Evolutionary conservation across 495 filamentous ascomycete species (phyloP).

Genomic region (Penicillium angulare): DNA sequence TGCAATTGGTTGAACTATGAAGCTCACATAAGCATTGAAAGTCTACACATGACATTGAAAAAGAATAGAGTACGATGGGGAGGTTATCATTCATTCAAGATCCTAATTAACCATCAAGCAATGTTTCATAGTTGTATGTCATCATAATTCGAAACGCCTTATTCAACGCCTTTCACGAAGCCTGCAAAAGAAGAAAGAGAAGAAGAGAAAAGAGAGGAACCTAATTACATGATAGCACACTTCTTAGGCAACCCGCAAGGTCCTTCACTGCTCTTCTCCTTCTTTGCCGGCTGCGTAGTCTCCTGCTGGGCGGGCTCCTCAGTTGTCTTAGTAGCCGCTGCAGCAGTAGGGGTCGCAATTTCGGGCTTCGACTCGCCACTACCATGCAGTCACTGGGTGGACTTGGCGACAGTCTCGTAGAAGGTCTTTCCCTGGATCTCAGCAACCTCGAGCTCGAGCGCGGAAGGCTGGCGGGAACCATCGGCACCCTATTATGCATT

Average conservation of each 20-base stretch:
- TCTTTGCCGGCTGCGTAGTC: constrained; percentile 21
- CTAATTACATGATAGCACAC: constrained; percentile 56
- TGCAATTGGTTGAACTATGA: no score
- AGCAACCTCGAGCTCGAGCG: constrained; percentile 74
- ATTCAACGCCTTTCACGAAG: constrained; percentile 18
- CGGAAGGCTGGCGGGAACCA: constrained; percentile 77
- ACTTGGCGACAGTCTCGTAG: constrained; percentile 74
- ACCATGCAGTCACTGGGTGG: constrained; percentile 84
- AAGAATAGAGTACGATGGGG: no score
- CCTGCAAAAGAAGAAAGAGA: constrained; percentile 5
- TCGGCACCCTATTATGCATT: constrained; percentile 49
- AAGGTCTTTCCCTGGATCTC: constrained; percentile 81
- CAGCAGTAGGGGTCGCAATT: constrained; percentile 26
- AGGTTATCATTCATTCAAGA: no score
- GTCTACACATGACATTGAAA: no score
- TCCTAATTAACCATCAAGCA: no score
- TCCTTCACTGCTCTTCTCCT: constrained; percentile 49
- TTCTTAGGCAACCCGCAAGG: constrained; percentile 70
- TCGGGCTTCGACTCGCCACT: constrained; percentile 38
- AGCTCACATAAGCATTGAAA: no score
- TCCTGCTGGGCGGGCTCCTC: constrained; percentile 10
- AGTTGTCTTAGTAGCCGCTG: constrained; percentile 19
- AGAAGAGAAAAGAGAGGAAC: constrained; percentile 11
- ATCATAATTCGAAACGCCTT: constrained; percentile 14
- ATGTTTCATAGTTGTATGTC: neutral